Evolutionary conservation across 78 protist genomes (phyloP), one percentile per base, ranked within the genome.

Genomic region (Thecamonas trahens): DNA sequence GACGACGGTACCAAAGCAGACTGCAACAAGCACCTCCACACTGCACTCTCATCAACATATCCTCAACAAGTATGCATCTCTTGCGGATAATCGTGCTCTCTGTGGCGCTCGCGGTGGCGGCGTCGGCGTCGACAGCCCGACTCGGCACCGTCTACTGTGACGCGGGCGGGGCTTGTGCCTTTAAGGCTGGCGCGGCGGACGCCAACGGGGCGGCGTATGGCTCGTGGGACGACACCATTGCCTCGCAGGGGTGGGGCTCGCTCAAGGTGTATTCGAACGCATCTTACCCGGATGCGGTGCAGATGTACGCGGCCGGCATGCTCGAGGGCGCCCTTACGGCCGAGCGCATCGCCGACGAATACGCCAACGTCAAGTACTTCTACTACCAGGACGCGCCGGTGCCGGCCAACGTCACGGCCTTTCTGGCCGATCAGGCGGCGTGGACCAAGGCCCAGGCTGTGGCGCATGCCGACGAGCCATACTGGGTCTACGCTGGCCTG

Each of bases 271-370:
- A 68, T 0, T 55, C 77, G 9, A 79, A 79, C 66, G 37, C 80
- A 14, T 9, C 28, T 3, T 55, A 40, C 38, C 29, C 11, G 11
- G 85, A 79, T 28, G 14, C 11, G 13, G 28, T 20, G 35, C 78
- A 77, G 31, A 73, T 64, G 3, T 58, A 39, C 26, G 82, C 83
- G 32, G 88, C 82, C 0, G 88, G 88, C 34, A 76, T 50, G 72
- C 45, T 82, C n/a, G 88, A 82, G 69, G 88, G 88, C 1, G 35
- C 37, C 39, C 26, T 82, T 14, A 65, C 88, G 22, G 1, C 8
- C 20, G 67, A 62, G 28, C 67, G 54, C 71, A 65, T 73, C 64
- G 59, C 68, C 66, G 66, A 57, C 35, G 66, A 71, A 15, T 73
- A 64, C 70, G 26, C 28, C 44, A 79, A 79, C 38, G 38, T 55